Conservation (phyloP, 23 red algal genomes). For the Cyanidiococcus yangmingshanensis region DNA sequence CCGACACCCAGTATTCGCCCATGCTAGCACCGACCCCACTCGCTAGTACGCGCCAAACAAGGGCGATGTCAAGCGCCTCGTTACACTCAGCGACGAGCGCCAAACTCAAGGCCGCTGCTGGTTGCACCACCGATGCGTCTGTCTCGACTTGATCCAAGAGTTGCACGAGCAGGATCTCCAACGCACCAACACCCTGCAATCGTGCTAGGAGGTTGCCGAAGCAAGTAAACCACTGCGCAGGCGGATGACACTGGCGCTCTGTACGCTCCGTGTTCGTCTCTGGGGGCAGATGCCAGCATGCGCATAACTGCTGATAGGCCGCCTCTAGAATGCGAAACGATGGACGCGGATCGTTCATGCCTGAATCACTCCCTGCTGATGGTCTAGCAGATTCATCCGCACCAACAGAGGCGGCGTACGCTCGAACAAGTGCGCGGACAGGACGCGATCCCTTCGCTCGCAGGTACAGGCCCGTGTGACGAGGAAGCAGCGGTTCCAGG, state of each 20-base stretch:
- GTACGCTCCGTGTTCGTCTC: neutral
- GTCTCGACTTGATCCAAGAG: neutral
- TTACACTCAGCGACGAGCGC: neutral
- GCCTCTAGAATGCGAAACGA: no score
- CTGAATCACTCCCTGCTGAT: no score
- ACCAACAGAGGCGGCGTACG: no score
- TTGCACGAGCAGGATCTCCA: neutral
- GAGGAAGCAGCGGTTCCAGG: neutral
- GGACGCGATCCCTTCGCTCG: neutral
- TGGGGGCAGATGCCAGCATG: neutral
- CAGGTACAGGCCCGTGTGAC: neutral
- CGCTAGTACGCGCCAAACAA: neutral
- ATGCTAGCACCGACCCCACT: neutral
- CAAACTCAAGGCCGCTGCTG: neutral
- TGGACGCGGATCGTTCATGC: no score
- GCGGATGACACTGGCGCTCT: neutral
- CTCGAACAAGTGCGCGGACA: neutral
- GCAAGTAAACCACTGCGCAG: neutral
- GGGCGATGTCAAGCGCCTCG: neutral
- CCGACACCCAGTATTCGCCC: neutral
- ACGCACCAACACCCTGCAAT: neutral
- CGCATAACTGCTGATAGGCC: neutral
- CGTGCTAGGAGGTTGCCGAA: neutral
- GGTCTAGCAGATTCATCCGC: no score
- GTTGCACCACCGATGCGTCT: neutral